Evolutionary conservation across 352 stramenopile species (phyloP), one percentile per base, ranked within the genome.

Genomic region (Phytopythium kandeliae): DNA sequence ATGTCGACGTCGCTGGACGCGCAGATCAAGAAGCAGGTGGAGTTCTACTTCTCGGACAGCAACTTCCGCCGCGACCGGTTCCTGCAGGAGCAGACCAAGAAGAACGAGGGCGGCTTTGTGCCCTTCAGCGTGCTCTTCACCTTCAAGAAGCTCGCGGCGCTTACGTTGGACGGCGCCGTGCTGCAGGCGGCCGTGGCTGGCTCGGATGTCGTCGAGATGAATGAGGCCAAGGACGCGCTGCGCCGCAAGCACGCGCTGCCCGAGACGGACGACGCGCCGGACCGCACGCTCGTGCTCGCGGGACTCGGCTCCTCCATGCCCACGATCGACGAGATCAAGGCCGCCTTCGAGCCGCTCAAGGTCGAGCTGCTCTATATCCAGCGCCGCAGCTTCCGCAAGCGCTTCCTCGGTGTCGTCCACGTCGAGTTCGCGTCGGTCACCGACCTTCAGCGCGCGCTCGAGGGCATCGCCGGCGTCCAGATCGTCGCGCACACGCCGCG

Each of bases 11-110:
- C 77, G 21, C 44, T 89, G 49, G 67, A 82, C 36, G 63, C 62
- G 38, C 77, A 90, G 63, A 82, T 96, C 63, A 86, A 89, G 68
- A 86, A 92, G 69, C 87, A 96, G 76, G 78, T 96, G 41, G 88
- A 96, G 76, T 96, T 96, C 66, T 97, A 96, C 78, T 96, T 97
- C 72, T 89, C 74, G 38, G 87, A 96, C 68, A 92, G 81, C 68
- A 97, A 97, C 66, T 95, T 96, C 57, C 85, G 88, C 49, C 88
- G 86, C 52, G 88, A 97, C 65, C 82, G 87, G 54, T 96, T 96
- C 69, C 66, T 96, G 60, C 69, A 83, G 36, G 78, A 87, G 37
- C 79, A 92, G 60, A 90, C 82, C 51, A 91, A 83, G 65, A 92
- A 92, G 63, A 62, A 85, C 28, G 67, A 85, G 8, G 83, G 83